Evolutionary conservation across 2,329 filamentous ascomycete species (phyloP).

Genomic region (Allantophomopsis cytisporea): DNA sequence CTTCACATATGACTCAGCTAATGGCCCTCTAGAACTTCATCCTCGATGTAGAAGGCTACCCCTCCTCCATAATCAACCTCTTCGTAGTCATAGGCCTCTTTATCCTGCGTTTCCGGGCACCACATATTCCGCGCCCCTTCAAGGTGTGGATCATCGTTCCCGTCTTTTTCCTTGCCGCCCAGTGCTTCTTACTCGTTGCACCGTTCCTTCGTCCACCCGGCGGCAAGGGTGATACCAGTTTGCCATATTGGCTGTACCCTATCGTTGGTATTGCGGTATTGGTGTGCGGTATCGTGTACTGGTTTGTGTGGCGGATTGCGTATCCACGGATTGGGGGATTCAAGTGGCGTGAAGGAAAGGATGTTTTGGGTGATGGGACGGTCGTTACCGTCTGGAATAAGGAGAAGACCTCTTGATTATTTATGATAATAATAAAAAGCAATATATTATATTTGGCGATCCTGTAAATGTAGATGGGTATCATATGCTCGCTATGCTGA

Average conservation of each 20-base stretch:
- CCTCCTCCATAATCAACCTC: conserved; percentile 27
- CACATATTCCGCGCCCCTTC: conserved; percentile 20
- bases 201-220: conserved; percentile 22
- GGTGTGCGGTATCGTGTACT: too few relatives aligned
- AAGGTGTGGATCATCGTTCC: conserved; percentile 16
- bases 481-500: too few relatives aligned
- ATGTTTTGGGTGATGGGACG: too few relatives aligned
- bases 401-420: too few relatives aligned
- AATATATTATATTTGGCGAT: too few relatives aligned
- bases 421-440: too few relatives aligned
- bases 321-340: too few relatives aligned
- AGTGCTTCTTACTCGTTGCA: conserved; percentile 17
- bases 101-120: conserved; percentile 41
- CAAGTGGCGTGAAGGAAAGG: too few relatives aligned
- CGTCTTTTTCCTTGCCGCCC: conserved; percentile 14
- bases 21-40: conserved; percentile 10
- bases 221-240: conserved; percentile 25
- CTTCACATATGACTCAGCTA: too few relatives aligned
- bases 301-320: too few relatives aligned
- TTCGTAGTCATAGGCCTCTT: conserved; percentile 15
- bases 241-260: conserved; percentile 40
- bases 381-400: too few relatives aligned
- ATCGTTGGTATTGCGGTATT: conserved; percentile 37
- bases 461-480: too few relatives aligned
- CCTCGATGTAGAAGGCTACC: conserved; percentile 19